phyloP scores from a whole-genome alignment of 2,329 filamentous ascomycete species.

The Tolypocladium pustulatum region DNA sequence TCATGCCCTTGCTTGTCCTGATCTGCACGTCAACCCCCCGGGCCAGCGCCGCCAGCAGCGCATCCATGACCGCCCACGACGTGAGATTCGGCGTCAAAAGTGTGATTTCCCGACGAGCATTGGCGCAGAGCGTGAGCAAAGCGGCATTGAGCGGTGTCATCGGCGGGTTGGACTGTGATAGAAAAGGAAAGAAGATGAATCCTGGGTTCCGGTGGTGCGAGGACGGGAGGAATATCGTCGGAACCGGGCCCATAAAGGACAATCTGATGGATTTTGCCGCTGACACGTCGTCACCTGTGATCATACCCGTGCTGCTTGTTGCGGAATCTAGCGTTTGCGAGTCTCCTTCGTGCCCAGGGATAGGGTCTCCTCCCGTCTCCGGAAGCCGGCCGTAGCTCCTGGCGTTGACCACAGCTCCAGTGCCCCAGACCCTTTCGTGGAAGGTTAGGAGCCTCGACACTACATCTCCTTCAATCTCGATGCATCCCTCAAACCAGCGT shows the following conservation, averaged over 20 bases:
- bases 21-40: slow-evolving; percentile 60
- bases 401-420: slow-evolving; percentile 7
- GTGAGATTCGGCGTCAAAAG: slow-evolving; percentile 75
- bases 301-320: slow-evolving; percentile 4
- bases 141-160: slow-evolving; percentile 58
- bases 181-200: slow-evolving; percentile 50
- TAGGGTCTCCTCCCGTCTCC: not conserved
- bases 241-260: slow-evolving; percentile 17
- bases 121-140: slow-evolving; percentile 48
- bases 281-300: slow-evolving; percentile 8
- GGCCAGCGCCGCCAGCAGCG: slow-evolving; percentile 47
- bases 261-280: slow-evolving; percentile 20
- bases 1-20: slow-evolving; percentile 58
- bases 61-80: slow-evolving; percentile 49
- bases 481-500: slow-evolving; percentile 72
- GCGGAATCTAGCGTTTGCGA: not conserved
- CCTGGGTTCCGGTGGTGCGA: slow-evolving; percentile 59
- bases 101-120: slow-evolving; percentile 48
- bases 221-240: slow-evolving; percentile 61
- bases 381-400: not conserved
- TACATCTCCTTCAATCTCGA: slow-evolving; percentile 53
- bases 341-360: not conserved
- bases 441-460: slow-evolving; percentile 55
- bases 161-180: slow-evolving; percentile 37
- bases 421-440: slow-evolving; percentile 57